Conservation (phyloP, 73 alveolate genomes). For the Paramecium octaurelia region DNA sequence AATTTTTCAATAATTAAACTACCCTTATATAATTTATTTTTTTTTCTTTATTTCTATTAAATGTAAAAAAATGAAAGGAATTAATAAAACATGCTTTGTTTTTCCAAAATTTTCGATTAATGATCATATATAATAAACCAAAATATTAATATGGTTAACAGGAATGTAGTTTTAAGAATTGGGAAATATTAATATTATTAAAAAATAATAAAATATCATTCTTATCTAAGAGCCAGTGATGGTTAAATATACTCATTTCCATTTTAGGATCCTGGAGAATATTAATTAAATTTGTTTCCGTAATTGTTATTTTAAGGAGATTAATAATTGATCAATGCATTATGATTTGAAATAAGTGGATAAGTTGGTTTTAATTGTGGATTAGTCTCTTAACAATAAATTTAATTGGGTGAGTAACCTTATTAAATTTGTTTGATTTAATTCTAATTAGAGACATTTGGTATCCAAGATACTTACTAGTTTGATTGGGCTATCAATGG, state of each 20-base stretch:
- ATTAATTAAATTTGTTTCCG: background rate
- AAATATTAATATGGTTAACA: too few species aligned
- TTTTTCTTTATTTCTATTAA: too few species aligned
- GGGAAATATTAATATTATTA: background rate
- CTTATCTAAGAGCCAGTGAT: background rate
- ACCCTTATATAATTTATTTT: too few species aligned
- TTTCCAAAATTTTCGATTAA: too few species aligned
- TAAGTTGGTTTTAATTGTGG: background rate
- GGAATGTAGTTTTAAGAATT: background rate
- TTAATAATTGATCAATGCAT: background rate
- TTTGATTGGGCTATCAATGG: background rate
- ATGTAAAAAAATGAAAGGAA: too few species aligned
- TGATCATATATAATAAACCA: too few species aligned
- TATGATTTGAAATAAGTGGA: background rate
- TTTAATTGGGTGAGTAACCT: background rate
- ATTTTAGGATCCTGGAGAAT: background rate
- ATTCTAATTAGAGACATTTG: background rate
- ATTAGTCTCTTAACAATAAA: background rate
- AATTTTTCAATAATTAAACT: too few species aligned
- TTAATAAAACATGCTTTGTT: too few species aligned
- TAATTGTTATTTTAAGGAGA: background rate
- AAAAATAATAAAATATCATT: background rate
- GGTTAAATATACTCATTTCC: background rate
- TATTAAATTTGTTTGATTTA: background rate
- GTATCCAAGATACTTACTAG: background rate